Evolutionary conservation across 129 eudicot genomes (phyloP).

Genomic region (Scalesia atractyloides): DNA sequence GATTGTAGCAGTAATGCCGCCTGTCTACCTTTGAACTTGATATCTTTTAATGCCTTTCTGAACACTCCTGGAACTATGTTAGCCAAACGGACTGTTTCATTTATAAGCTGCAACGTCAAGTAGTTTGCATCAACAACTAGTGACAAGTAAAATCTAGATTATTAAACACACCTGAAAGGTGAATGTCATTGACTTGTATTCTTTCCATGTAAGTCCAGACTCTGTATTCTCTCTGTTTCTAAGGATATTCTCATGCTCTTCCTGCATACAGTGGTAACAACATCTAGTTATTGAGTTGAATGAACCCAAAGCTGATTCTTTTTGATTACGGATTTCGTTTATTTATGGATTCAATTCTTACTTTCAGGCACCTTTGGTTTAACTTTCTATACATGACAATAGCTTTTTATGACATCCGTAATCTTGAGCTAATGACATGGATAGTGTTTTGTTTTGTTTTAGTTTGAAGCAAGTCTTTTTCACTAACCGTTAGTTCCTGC

Average conservation of each 20-base stretch:
- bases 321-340: too few species aligned
- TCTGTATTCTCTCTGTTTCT: conserved; percentile 47
- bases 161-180: conserved; percentile 59
- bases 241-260: conserved; percentile 67
- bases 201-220: conserved; percentile 65
- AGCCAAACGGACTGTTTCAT: conserved; percentile 90
- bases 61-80: conserved; percentile 91
- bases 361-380: too few species aligned
- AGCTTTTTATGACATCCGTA: too few species aligned
- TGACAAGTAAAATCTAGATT: too few species aligned
- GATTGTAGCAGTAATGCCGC: conserved; percentile 2
- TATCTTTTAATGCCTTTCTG: conserved; percentile 75
- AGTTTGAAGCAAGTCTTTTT: too few species aligned
- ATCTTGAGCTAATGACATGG: too few species aligned
- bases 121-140: too few species aligned
- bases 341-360: too few species aligned
- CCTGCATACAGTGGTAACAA: conserved; percentile 27
- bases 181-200: conserved; percentile 72
- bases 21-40: conserved; percentile 64
- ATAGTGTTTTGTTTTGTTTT: too few species aligned
- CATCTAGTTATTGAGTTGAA: too few species aligned
- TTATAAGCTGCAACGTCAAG: conserved; percentile 63
- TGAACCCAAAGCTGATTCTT: too few species aligned
- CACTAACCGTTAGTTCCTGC: conserved; percentile 55
- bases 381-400: too few species aligned